Base-by-base conservation (phyloP, 331 rosid species). In the Telfairia occidentalis region DNA sequence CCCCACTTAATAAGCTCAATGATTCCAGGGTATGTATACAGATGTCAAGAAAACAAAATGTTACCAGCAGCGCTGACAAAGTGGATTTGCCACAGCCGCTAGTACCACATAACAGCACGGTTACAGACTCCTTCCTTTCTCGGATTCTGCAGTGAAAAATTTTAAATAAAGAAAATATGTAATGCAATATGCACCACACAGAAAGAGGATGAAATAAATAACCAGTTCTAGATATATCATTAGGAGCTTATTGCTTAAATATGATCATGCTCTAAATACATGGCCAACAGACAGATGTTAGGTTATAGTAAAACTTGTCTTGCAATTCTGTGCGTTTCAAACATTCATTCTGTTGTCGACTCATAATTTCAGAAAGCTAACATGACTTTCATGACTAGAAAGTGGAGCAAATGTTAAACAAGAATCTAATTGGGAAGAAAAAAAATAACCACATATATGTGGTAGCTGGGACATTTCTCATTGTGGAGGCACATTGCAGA, bases 11-110 rank as follows among this genome's bases (percentile, higher is more conserved):
- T 19, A 65, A 9, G 34, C 21, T 63, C 46, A 16, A 63, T 12
- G 0, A 60, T 30, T 18, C 46, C 18, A 46, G 50, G 28, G 29
- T 48, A 72, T 18, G 50, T 52, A 73, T 23, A 11, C 4, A 55
- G 32, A 49, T 70, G 52, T 46, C 77, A 43, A 42, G 40, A 73
- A 73, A 53, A 16, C 50, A 34, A 53, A 76, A 76, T 72, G 54
- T 76, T 91, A 94, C 98, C 98, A 94, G 96, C 86, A 94, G 80
- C 52, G 98, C 92, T 66, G 98, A 94, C 86, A 94, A 83, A 55
- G 98, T 94, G 49, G 98, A 94, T 83, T 94, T 94, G 84, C 98
- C 98, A 73, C 98, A 94, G 87, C 98, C 98, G 76, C 98, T 94
- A 57, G 98, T 91, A 83, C 98, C 98, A 78, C 98, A 94, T 83